phyloP scores from a whole-genome alignment of 495 filamentous ascomycete genomes.

The Chaetomidium leptoderma region DNA sequence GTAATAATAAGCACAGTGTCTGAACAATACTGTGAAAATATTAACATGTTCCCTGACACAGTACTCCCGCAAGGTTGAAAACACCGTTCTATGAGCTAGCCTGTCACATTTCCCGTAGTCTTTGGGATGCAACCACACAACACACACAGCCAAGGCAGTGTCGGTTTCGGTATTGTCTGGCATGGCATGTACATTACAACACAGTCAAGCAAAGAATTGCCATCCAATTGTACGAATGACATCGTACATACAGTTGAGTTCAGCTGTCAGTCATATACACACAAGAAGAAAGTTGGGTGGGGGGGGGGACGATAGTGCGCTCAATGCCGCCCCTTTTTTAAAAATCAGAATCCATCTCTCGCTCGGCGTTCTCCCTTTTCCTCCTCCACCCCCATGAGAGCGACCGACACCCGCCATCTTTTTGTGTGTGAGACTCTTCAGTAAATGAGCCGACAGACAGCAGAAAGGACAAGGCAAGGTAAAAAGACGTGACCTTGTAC shows the following conservation, averaged over 20 bases:
- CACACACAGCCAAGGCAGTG: not conserved
- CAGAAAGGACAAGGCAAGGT: not conserved
- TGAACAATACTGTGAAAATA: no score
- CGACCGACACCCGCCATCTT: not conserved
- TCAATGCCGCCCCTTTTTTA: no score
- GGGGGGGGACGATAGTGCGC: no score
- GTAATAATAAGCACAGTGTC: no score
- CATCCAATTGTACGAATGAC: constrained; percentile 6
- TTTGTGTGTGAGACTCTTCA: not conserved
- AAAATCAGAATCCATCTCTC: not conserved
- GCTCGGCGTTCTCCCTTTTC: not conserved
- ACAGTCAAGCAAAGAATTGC: no score
- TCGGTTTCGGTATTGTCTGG: not conserved
- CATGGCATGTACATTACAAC: constrained; percentile 9
- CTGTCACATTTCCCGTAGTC: not conserved
- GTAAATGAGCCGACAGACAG: not conserved
- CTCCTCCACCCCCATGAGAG: not conserved
- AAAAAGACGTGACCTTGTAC: not conserved
- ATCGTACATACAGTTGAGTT: constrained; percentile 14
- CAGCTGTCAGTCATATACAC: constrained; percentile 10
- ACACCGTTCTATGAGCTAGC: no score
- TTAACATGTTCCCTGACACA: no score
- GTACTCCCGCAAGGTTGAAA: no score
- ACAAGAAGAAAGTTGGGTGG: not conserved
- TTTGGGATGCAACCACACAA: not conserved